Conservation (phyloP, 805 yeast genomes). For the Lipomyces chichibuensis region DNA sequence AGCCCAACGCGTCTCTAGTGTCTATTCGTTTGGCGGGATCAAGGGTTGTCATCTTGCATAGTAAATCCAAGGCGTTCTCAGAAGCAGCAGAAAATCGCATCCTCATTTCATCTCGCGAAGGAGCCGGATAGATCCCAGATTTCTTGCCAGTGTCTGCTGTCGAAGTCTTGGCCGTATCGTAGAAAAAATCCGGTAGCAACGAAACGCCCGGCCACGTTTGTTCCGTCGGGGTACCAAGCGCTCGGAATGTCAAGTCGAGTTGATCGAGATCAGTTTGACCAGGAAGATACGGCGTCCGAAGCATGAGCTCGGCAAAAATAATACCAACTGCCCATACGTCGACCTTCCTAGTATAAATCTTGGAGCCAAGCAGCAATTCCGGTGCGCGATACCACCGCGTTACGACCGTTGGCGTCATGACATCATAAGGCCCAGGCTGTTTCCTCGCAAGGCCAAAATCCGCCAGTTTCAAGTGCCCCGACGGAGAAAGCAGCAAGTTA, state of each 20-base stretch:
- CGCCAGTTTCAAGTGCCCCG: conserved; percentile 87
- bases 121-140: conserved; percentile 43
- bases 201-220: conserved; percentile 89
- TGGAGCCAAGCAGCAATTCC: conserved; percentile 83
- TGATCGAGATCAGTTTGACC: conserved; percentile 91
- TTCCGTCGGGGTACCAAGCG: conserved; percentile 95
- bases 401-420: conserved; percentile 89
- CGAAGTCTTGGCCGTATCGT: conserved; percentile 55
- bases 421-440: conserved; percentile 67
- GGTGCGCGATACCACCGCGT: conserved; percentile 99
- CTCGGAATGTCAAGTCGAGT: conserved; percentile 88
- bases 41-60: conserved; percentile 53
- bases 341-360: conserved; percentile 84
- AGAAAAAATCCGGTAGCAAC: conserved; percentile 73
- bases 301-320: conserved; percentile 94
- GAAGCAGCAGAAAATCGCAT: conserved; percentile 64
- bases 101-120: conserved; percentile 84
- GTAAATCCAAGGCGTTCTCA: conserved; percentile 80
- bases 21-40: conserved; percentile 93
- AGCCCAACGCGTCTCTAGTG: conserved; percentile 87
- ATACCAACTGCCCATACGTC: conserved; percentile 98
- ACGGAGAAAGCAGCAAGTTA: conserved; percentile 81
- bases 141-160: conserved; percentile 20
- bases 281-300: conserved; percentile 92
- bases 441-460: conserved; percentile 97